A percentile compares a stretch with the other conserved stretches of the same genome.
Evolutionary conservation across 2,329 filamentous ascomycete genomes (phyloP).

Genomic region (Xylaria sp.): DNA sequence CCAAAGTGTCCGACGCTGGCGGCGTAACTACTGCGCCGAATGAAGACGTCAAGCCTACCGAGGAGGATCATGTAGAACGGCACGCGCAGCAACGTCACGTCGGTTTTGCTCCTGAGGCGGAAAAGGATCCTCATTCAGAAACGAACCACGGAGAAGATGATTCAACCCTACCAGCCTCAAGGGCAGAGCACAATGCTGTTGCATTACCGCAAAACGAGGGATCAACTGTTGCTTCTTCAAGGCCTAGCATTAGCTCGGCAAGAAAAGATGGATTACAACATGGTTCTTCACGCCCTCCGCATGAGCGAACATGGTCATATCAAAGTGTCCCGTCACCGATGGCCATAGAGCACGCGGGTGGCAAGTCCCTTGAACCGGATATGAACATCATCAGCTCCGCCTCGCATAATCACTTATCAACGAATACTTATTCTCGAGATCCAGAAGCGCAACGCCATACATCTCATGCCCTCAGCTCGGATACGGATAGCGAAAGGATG

Average conservation of each 20-base stretch:
- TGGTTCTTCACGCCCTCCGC: slow-evolving; percentile 44
- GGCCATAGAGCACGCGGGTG: slow-evolving; percentile 17
- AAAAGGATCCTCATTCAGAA: slow-evolving; percentile 33
- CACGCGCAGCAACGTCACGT: slow-evolving; percentile 59
- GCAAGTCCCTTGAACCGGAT: slow-evolving; percentile 45
- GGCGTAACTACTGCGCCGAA: neutral
- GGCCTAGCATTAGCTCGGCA: neutral
- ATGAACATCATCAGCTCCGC: slow-evolving; percentile 54
- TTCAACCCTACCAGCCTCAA: neutral
- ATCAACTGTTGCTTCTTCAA: slow-evolving; percentile 1
- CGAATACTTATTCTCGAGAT: slow-evolving; percentile 35
- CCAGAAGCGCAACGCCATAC: slow-evolving; percentile 34
- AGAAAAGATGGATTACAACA: slow-evolving; percentile 22
- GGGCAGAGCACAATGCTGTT: neutral
- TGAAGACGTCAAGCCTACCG: slow-evolving; percentile 29
- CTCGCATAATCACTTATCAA: slow-evolving; percentile 44
- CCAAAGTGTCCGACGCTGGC: slow-evolving; percentile 24
- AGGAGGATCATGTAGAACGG: slow-evolving; percentile 27
- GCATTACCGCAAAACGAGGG: slow-evolving; percentile 10
- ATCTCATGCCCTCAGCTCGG: slow-evolving; percentile 35
- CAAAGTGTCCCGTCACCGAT: slow-evolving; percentile 34
- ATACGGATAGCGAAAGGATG: slow-evolving; percentile 58
- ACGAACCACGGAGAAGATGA: slow-evolving; percentile 33
- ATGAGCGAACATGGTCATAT: slow-evolving; percentile 36
- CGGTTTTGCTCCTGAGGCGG: slow-evolving; percentile 62